Evolutionary conservation across 805 yeast species (phyloP).

Genomic region (Danielia reshetovae): DNA sequence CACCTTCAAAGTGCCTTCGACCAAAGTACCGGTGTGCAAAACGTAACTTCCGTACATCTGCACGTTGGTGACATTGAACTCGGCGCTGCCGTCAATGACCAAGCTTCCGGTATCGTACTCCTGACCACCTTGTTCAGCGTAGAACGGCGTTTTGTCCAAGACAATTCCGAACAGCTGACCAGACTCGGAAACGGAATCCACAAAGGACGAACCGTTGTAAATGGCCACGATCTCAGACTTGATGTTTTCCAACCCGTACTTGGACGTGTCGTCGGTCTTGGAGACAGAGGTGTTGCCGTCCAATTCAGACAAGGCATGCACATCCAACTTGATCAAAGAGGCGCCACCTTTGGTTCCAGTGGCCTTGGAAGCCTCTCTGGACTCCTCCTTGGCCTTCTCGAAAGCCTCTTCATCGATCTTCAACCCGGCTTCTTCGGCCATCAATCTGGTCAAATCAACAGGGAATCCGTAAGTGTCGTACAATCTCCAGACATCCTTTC

Average conservation of each 20-base stretch:
- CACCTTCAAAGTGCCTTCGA: conserved; percentile 69
- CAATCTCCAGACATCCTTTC: conserved; percentile 96
- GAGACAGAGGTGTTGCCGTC: conserved; percentile 56
- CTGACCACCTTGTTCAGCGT: conserved; percentile 99
- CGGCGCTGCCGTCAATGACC: conserved; percentile 81
- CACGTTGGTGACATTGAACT: conserved; percentile 87
- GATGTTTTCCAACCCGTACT: conserved; percentile 70
- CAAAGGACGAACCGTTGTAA: conserved; percentile 62
- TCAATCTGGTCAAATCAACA: conserved; percentile 91
- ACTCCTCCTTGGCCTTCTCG: conserved; percentile 83
- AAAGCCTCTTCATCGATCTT: conserved; percentile 90
- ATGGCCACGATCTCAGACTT: conserved; percentile 69
- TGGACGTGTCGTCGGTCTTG: conserved; percentile 78
- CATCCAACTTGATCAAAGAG: conserved; percentile 75
- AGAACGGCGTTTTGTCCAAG: conserved; percentile 87
- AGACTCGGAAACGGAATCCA: conserved; percentile 37
- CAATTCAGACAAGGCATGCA: conserved; percentile 78
- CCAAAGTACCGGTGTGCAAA: conserved; percentile 84
- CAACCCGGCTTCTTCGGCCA: conserved; percentile 98
- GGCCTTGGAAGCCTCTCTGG: conserved; percentile 94
- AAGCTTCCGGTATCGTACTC: conserved; percentile 93
- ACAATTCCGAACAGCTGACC: conserved; percentile 68
- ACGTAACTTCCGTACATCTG: conserved; percentile 94
- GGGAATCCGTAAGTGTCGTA: conserved; percentile 99
- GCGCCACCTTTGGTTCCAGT: conserved; percentile 59